Evolutionary conservation across 2,329 filamentous ascomycete species (phyloP).

Genomic region (Pyrenophora graminea): DNA sequence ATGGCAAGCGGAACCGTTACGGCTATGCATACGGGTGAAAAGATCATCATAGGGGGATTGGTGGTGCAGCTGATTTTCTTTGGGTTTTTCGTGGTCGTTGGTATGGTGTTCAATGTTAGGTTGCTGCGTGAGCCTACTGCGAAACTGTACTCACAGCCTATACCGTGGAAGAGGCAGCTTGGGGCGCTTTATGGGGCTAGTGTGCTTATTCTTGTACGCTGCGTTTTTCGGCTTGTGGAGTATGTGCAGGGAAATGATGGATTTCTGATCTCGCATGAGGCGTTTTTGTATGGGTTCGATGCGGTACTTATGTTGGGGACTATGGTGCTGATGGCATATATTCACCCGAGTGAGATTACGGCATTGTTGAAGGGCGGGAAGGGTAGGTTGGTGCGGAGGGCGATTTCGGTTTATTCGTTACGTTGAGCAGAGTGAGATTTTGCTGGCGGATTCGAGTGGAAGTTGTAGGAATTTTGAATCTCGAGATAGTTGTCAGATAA

Average conservation of each 20-base stretch:
- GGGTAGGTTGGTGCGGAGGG: conserved; percentile 6
- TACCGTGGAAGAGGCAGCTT: conserved; percentile 45
- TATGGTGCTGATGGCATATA: conserved; percentile 33
- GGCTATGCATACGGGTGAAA: conserved; percentile 43
- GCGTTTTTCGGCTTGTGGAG: conserved; percentile 55
- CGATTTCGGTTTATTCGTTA: conserved; percentile 4
- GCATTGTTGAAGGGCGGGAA: background rate
- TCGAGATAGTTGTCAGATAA: too few species aligned
- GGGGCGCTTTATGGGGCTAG: conserved; percentile 51
- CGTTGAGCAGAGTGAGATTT: background rate
- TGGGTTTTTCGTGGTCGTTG: conserved; percentile 50
- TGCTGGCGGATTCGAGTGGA: background rate
- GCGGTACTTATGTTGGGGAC: conserved; percentile 50
- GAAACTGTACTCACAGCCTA: background rate
- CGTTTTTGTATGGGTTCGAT: conserved; percentile 54
- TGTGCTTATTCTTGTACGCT: conserved; percentile 55
- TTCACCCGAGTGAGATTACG: conserved; percentile 4
- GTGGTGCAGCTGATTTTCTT: conserved; percentile 55
- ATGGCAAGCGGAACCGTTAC: conserved; percentile 33
- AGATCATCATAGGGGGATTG: conserved; percentile 53
- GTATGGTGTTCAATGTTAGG: conserved; percentile 19
- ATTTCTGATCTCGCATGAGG: conserved; percentile 50
- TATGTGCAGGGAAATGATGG: conserved; percentile 53
- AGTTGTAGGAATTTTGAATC: too few species aligned
- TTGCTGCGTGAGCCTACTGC: background rate